These are phyloP conservation scores for Colletotrichum cordylinicola DNA, from an alignment of 2,329 filamentous ascomycete genomes.

Conservation along the genomic window DNA sequence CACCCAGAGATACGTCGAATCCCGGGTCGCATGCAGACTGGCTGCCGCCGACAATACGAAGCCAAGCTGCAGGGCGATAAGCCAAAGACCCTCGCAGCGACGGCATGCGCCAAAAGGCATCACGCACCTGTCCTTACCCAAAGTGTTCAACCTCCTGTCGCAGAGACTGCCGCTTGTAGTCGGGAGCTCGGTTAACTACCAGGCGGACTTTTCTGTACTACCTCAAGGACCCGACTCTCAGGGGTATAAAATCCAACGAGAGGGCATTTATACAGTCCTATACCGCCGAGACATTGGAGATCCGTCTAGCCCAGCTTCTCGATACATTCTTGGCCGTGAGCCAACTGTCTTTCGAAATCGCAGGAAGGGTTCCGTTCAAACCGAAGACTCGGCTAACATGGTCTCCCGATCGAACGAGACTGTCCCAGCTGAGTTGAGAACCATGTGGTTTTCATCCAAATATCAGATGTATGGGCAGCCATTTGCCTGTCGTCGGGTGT, in stretches of 20 bases:
- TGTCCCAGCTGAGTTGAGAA: not conserved
- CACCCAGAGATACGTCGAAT: not conserved
- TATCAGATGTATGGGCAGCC: not conserved
- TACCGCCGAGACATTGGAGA: not conserved
- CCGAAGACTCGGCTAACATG: not conserved
- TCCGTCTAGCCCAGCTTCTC: not conserved
- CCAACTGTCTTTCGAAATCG: not conserved
- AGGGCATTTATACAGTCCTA: not conserved
- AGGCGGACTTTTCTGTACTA: not conserved
- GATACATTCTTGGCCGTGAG: not conserved
- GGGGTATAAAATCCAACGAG: rapidly evolving
- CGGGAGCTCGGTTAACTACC: slow-evolving; percentile 25
- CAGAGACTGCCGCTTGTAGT: slow-evolving; percentile 28
- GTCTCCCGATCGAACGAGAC: not conserved
- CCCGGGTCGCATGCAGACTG: not conserved
- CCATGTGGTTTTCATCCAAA: not conserved
- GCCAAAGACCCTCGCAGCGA: not conserved
- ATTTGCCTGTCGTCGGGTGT: not conserved
- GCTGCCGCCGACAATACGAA: not conserved
- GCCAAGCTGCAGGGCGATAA: not conserved
- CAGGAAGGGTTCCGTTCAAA: not conserved
- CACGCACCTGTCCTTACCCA: not conserved
- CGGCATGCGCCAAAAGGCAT: not conserved
- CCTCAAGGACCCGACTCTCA: not conserved
- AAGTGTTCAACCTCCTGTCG: not conserved